These are phyloP conservation scores for Globisporangium acanthophoron DNA, from an alignment of 352 stramenopile species.

Conservation along the genomic window DNA sequence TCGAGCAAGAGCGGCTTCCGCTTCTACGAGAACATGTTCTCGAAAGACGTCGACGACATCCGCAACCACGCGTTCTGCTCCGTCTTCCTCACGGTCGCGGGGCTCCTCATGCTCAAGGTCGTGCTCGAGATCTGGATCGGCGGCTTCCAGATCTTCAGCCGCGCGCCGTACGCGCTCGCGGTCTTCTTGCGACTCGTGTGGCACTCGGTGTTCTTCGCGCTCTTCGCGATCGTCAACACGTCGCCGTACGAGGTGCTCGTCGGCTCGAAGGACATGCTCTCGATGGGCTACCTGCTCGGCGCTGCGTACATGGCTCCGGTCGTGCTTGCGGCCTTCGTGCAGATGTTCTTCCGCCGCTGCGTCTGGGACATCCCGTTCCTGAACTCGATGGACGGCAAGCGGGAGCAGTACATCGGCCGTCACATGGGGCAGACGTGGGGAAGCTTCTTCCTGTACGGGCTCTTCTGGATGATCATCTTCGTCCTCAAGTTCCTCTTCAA, in stretches of 20 bases:
- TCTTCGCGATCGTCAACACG: slow-evolving; percentile 65
- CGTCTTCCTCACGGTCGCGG: slow-evolving; percentile 61
- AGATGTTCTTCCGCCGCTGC: slow-evolving; percentile 55
- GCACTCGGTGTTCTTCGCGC: slow-evolving; percentile 74
- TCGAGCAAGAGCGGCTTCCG: slow-evolving; percentile 36
- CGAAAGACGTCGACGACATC: slow-evolving; percentile 53
- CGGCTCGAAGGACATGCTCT: slow-evolving; percentile 54
- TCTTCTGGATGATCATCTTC: slow-evolving; percentile 82
- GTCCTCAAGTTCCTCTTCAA: slow-evolving; percentile 97
- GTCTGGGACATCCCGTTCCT: slow-evolving; percentile 57
- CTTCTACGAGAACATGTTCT: slow-evolving; percentile 78
- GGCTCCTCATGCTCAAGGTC: slow-evolving; percentile 58
- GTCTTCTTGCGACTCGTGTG: slow-evolving; percentile 73
- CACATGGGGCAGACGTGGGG: slow-evolving; percentile 73
- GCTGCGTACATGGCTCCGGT: slow-evolving; percentile 59
- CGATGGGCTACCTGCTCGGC: slow-evolving; percentile 45
- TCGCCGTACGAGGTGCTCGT: slow-evolving; percentile 62
- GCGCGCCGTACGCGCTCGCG: slow-evolving; percentile 43
- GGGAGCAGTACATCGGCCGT: slow-evolving; percentile 78
- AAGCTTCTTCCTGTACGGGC: slow-evolving; percentile 54
- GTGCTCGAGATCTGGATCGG: slow-evolving; percentile 83
- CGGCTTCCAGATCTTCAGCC: slow-evolving; percentile 62
- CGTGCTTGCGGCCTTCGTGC: slow-evolving; percentile 46
- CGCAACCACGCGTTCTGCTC: slow-evolving; percentile 75
- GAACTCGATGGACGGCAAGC: slow-evolving; percentile 59